Percentiles rank a stretch among this genome's conserved stretches.
These are phyloP conservation scores for Leishmania mexicana DNA, from an alignment of 208 protist species.

Conservation along the genomic window DNA sequence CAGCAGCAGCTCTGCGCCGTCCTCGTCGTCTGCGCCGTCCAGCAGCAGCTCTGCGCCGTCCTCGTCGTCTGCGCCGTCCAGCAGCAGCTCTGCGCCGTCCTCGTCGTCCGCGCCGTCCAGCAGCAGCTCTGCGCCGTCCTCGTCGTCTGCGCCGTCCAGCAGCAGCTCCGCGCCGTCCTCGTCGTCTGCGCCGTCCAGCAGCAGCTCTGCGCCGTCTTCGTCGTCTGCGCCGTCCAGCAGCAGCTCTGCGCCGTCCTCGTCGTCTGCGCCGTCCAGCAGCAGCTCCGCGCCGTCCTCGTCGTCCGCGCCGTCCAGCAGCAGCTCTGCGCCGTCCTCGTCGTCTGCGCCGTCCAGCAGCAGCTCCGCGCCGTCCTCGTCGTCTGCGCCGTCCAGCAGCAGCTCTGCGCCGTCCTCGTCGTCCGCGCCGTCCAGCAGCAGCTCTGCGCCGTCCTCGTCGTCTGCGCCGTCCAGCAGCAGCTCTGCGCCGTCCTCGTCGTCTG, in stretches of 20 bases:
- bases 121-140: not conserved
- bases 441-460: too few relatives aligned
- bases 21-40: slow-evolving; percentile 5
- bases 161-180: not conserved
- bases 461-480: too few relatives aligned
- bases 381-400: too few relatives aligned
- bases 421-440: too few relatives aligned
- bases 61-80: not conserved
- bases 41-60: not conserved
- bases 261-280: not conserved
- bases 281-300: not conserved
- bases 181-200: not conserved
- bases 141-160: not conserved
- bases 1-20: slow-evolving; percentile 1
- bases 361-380: too few relatives aligned
- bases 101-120: not conserved
- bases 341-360: too few relatives aligned
- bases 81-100: not conserved
- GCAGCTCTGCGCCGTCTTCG: not conserved
- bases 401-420: too few relatives aligned
- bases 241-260: not conserved
- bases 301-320: not conserved
- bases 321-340: not conserved
- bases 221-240: not conserved
- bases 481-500: too few relatives aligned